Evolutionary conservation across 2,329 filamentous ascomycete genomes (phyloP).

Genomic region (Pyrenochaeta sp.): DNA sequence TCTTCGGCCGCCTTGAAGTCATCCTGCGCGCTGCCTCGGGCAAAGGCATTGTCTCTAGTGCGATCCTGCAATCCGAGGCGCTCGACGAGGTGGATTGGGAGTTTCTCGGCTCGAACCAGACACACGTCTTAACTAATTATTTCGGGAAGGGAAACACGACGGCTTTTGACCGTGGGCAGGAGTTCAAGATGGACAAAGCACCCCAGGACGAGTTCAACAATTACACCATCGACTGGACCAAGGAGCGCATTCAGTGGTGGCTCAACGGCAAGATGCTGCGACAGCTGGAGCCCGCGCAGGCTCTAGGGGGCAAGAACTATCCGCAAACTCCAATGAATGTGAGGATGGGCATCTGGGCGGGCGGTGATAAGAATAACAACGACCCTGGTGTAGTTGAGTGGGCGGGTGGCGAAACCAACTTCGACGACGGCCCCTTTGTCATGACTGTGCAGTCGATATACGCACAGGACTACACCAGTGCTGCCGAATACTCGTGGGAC

Average conservation of each 20-base stretch:
- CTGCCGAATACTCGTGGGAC: constrained; percentile 70
- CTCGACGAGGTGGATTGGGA: constrained; percentile 65
- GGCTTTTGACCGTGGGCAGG: constrained; percentile 58
- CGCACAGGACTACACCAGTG: constrained; percentile 65
- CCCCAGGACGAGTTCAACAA: constrained; percentile 51
- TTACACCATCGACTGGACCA: constrained; percentile 70
- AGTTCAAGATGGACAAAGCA: constrained; percentile 35
- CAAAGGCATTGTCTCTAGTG: constrained; percentile 59
- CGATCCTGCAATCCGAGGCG: constrained; percentile 61
- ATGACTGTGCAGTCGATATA: constrained; percentile 75
- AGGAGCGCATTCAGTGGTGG: constrained; percentile 69
- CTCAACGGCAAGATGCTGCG: constrained; percentile 70
- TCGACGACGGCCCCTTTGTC: constrained; percentile 70
- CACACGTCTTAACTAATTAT: constrained; percentile 60
- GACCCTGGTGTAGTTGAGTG: constrained; percentile 55
- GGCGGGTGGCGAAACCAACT: constrained; percentile 75
- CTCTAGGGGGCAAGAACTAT: constrained; percentile 66
- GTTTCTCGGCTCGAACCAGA: constrained; percentile 49
- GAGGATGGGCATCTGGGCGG: constrained; percentile 74
- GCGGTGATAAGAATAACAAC: constrained; percentile 59
- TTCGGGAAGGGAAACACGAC: constrained; percentile 65
- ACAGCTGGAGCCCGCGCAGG: constrained; percentile 67
- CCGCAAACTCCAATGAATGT: constrained; percentile 79
- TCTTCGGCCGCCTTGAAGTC: constrained; percentile 62
- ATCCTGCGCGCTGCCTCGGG: constrained; percentile 59